Base-by-base conservation (phyloP, 2,329 filamentous ascomycete genomes). In the Colletotrichum eremochloae region DNA sequence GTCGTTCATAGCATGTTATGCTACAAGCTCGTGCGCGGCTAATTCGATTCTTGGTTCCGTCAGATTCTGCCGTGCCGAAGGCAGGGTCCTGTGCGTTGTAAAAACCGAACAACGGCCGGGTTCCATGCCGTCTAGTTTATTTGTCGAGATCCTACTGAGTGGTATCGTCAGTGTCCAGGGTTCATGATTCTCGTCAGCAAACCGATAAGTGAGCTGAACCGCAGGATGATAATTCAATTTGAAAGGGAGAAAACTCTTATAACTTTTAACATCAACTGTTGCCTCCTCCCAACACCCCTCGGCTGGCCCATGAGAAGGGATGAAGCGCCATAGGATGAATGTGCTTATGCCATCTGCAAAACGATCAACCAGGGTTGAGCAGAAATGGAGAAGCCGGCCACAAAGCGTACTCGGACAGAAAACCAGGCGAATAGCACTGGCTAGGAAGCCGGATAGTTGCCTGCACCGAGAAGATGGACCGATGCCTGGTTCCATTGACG, bases 381-480 rank as follows among this genome's bases (percentile, higher is more conserved):
- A 44, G 8, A 31, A 14, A 44, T 46, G 24, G 29, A n/a, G 15
- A n/a, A 18, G 29, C 40, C 6, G 40, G 15, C 15, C 7, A 61
- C 24, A 31, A n/a, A 63, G 38, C 20, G 31, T 24, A 38, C 24
- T 29, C 11, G n/a, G 33, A 33, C 36, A 29, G n/a, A 24, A 33
- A 38, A 36, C 15, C 38, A 24, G 44, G 50, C 40, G 46, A 29
- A 29, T 12, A 50, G 12, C n/a, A 50, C n/a, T 29, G n/a, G 46
- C 1, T 48, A 12, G 53, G 46, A 31, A 60, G 29, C 67, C 62
- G 67, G 65, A 53, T 60, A 38, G 62, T 36, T 57, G 24, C 44
- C 33, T 40, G 33, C 42, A 38, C 50, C 15, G 53, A 15, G 33
- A 57, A n/a, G 44, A 31, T 18, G 52, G 29, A 29, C 46, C n/a